Evolutionary conservation across 352 stramenopile genomes (phyloP).

Genomic region (Phytophthora citrophthora): DNA sequence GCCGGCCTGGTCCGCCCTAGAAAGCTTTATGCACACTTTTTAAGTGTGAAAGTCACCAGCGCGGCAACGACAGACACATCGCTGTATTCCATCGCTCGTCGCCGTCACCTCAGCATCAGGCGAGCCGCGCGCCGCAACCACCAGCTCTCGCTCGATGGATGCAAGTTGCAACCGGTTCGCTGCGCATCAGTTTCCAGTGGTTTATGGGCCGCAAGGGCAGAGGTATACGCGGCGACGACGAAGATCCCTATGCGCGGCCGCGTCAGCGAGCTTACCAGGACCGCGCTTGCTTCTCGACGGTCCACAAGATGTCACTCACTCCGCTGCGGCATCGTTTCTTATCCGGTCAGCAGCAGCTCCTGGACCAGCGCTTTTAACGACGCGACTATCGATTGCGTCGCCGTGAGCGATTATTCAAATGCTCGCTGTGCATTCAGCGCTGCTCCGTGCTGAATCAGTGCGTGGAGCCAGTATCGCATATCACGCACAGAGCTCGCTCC

Average conservation of each 20-base stretch:
- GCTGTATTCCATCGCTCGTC: constrained; percentile 19
- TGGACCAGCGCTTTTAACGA: background rate
- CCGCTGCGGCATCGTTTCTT: background rate
- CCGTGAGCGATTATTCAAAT: constrained; percentile 11
- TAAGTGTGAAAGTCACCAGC: too few species aligned
- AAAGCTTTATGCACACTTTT: background rate
- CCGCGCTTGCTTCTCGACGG: background rate
- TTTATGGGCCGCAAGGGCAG: background rate
- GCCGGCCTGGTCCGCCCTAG: constrained; percentile 14
- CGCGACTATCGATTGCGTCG: constrained; percentile 21
- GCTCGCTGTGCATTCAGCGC: constrained; percentile 14
- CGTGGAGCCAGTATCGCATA: constrained; percentile 19
- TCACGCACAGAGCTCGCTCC: constrained; percentile 9
- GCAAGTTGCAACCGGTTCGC: background rate
- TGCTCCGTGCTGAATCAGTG: constrained; percentile 1
- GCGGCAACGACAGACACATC: constrained; percentile 13
- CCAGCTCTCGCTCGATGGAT: background rate
- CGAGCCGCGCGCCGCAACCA: constrained; percentile 16
- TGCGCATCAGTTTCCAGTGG: background rate
- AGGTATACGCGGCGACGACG: background rate
- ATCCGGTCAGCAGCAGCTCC: background rate
- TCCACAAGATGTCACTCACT: background rate
- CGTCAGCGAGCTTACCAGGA: background rate
- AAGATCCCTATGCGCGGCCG: constrained; percentile 9
- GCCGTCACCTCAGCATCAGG: constrained; percentile 25